Conservation (phyloP, 371 early-diverging fungal species). For the Apophysomyces ossiformis region DNA sequence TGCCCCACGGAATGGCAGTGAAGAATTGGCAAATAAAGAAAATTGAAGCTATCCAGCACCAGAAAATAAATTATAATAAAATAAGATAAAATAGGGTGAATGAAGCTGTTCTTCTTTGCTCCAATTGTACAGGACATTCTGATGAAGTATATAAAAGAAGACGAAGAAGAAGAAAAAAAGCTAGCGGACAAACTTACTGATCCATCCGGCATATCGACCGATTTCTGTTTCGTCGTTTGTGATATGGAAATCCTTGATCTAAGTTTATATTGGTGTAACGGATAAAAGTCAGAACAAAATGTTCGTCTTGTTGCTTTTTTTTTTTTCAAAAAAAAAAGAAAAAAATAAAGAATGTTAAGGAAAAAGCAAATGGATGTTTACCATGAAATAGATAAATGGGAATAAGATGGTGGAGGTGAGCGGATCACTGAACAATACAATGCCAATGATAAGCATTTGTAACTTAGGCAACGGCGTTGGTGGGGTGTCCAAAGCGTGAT, state of each 20-base stretch:
- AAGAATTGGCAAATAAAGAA: conserved; percentile 64
- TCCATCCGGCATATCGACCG: conserved; percentile 69
- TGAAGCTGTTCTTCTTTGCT: neutral
- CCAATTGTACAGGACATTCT: neutral
- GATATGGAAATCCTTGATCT: conserved; percentile 65
- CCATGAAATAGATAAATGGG: conserved; percentile 71
- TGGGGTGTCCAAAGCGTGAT: neutral
- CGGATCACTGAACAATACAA: conserved; percentile 69
- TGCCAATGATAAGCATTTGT: conserved; percentile 61
- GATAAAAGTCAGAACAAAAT: neutral
- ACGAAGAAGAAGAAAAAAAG: too few relatives aligned
- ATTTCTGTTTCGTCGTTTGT: conserved; percentile 67
- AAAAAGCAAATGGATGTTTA: conserved; percentile 18
- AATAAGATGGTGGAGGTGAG: conserved; percentile 69
- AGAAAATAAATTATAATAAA: neutral
- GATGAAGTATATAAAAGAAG: too few relatives aligned
- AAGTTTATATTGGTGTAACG: neutral
- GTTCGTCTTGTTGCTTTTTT: too few relatives aligned
- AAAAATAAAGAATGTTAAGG: too few relatives aligned
- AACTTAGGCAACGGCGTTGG: conserved; percentile 54
- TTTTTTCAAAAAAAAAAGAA: conserved; percentile 2
- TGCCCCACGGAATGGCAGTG: conserved; percentile 61
- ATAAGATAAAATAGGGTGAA: neutral
- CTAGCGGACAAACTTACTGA: conserved; percentile 36
- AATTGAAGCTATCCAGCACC: conserved; percentile 34